Evolutionary conservation across 176 grass and related monocot species (phyloP), one percentile per base, ranked within the genome.

Genomic region (Oryza glaberrima): DNA sequence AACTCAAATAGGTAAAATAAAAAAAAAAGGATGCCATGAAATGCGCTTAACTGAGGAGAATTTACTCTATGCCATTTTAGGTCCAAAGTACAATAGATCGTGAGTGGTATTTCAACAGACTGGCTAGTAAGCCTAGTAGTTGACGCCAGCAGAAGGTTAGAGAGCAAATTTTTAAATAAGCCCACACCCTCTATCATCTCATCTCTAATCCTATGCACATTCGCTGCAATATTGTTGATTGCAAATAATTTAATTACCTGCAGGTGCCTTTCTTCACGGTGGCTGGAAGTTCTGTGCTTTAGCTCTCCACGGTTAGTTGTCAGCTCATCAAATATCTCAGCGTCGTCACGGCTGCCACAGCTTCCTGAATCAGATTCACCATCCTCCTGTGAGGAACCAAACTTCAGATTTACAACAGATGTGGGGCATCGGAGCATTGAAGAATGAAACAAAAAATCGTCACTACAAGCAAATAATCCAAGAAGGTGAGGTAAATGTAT

Each of bases 301-400:
- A 98, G 45, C 88, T 98, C 95, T 19, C 95, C 93, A 70, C 95
- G 88, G 34, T 86, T 87, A 49, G 96, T 98, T 67, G 96, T 95
- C 73, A 93, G 76, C 45, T 95, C 96, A 25, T 98, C 91, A 47
- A 98, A 60, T 85, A 98, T 95, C 34, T 98, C 96, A 80, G 87
- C 87, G 69, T 95, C 93, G 16, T 79, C 77, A 69, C 70, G 69
- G 69, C 72, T 70, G 41, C 48, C 79, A 49, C 85, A 87, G 25
- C 72, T 93, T 74, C 25, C 85, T 77, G 67, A 32, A 34, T 47
- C 44, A 15, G 91, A 93, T 43, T 23, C 41, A 20, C 83, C 89
- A 16, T 85, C 82, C 60, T 92, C 88, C 90, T 95, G 82, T 23
- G 46, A 74, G 0, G 58, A 86, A 40, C n/a, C 20, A 9, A 26